Conservation (phyloP, 805 yeast species). For the Tetrapisispora taiwanensis region DNA sequence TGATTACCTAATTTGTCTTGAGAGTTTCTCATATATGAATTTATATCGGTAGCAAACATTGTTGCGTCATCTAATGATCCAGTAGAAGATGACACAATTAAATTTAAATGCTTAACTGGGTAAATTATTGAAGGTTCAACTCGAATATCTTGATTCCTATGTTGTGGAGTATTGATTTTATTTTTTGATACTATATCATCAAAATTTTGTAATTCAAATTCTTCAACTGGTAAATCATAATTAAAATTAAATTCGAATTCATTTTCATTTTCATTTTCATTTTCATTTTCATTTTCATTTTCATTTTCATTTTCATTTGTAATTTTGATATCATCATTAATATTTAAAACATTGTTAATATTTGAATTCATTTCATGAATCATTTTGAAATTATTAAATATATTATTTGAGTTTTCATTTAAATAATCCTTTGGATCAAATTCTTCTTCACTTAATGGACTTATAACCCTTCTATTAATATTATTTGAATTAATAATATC, state of each 20-base stretch:
- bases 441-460: slow-evolving; percentile 6
- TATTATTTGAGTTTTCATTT: background rate
- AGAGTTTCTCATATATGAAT: slow-evolving; percentile 7
- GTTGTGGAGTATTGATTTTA: background rate
- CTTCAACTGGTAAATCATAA: slow-evolving; percentile 1
- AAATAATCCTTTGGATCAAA: background rate
- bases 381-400: background rate
- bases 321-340: too few relatives aligned
- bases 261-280: too few relatives aligned
- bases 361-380: background rate
- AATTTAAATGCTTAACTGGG: slow-evolving; percentile 11
- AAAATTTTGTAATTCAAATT: background rate
- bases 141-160: slow-evolving; percentile 5
- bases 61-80: slow-evolving; percentile 26
- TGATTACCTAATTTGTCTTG: slow-evolving; percentile 3
- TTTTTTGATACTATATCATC: background rate
- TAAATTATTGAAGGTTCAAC: slow-evolving; percentile 13
- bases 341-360: too few relatives aligned
- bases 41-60: slow-evolving; percentile 28
- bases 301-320: too few relatives aligned
- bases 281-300: too few relatives aligned
- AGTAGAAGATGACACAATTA: slow-evolving; percentile 23
- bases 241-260: background rate
- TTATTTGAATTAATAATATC: background rate
- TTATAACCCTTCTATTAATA: background rate